These are phyloP conservation scores for Sideroxylon spinosum DNA, from an alignment of 179 eudicot genomes.

Conservation along the genomic window DNA sequence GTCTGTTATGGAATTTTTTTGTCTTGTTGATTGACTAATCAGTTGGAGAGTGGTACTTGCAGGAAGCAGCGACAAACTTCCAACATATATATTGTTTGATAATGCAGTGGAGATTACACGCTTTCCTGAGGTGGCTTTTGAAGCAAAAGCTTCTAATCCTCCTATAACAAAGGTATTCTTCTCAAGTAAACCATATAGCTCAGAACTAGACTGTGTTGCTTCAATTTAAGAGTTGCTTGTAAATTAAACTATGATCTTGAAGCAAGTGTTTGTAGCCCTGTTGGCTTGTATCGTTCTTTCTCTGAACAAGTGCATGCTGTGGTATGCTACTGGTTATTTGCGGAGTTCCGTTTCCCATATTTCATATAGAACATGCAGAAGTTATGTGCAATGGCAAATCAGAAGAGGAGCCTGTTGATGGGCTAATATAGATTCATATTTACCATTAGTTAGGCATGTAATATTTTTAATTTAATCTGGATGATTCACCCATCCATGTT, in stretches of 20 bases:
- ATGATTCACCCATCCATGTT: too few relatives aligned
- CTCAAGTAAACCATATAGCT: neutral
- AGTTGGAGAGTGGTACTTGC: conserved; percentile 8
- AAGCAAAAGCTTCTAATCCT: conserved; percentile 44
- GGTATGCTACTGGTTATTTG: neutral
- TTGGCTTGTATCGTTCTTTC: neutral
- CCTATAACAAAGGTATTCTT: conserved; percentile 61
- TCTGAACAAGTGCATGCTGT: neutral
- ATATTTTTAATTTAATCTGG: too few relatives aligned
- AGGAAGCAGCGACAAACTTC: conserved; percentile 64
- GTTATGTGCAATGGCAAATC: neutral
- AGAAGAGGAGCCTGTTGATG: neutral
- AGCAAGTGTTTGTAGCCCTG: neutral
- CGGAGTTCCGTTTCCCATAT: neutral
- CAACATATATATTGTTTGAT: conserved; percentile 73
- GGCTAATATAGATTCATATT: neutral
- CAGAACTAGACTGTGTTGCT: neutral
- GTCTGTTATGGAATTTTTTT: neutral
- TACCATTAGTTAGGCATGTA: neutral
- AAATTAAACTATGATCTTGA: neutral
- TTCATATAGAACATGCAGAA: neutral
- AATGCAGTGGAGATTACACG: conserved; percentile 60
- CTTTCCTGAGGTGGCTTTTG: conserved; percentile 58
- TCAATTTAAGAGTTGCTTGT: neutral
- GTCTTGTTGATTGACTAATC: conserved; percentile 8